Conservation (phyloP, 352 stramenopile species). For the Phytophthora foliorum region DNA sequence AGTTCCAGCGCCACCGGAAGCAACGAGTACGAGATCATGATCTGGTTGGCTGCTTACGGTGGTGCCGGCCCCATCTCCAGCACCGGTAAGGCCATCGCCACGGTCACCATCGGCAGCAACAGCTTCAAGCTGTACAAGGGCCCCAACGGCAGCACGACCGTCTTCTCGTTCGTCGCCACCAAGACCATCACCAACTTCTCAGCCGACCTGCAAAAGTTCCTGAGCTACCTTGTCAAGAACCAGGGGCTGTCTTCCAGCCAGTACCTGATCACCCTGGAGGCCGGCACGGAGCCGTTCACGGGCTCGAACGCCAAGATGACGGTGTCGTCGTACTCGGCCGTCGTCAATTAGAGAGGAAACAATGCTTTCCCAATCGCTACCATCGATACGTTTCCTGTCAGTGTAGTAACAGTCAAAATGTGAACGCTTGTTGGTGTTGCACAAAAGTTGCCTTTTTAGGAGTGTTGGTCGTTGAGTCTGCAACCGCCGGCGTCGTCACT, state of each 20-base stretch:
- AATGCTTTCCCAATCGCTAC: background rate
- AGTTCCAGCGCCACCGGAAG: constrained; percentile 29
- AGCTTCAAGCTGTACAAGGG: constrained; percentile 42
- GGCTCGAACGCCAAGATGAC: constrained; percentile 37
- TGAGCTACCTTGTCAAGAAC: constrained; percentile 36
- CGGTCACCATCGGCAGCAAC: constrained; percentile 26
- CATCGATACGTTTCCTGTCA: constrained; percentile 14
- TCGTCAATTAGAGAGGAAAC: constrained; percentile 16
- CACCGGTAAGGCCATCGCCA: constrained; percentile 39
- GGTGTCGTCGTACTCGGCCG: constrained; percentile 33
- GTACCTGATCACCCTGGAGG: constrained; percentile 42
- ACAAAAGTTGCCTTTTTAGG: constrained; percentile 24
- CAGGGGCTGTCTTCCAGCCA: constrained; percentile 33
- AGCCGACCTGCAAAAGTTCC: constrained; percentile 33
- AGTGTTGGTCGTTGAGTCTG: constrained; percentile 26
- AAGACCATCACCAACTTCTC: constrained; percentile 34
- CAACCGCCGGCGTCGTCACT: constrained; percentile 19
- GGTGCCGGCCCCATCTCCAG: constrained; percentile 40
- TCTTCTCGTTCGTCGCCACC: constrained; percentile 45
- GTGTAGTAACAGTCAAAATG: constrained; percentile 12
- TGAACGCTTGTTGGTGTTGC: constrained; percentile 2
- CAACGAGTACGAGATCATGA: constrained; percentile 53
- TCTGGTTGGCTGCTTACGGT: constrained; percentile 40
- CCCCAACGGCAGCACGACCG: constrained; percentile 39
- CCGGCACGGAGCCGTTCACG: constrained; percentile 38